Base-by-base conservation (phyloP, 169 alveolate genomes). In the Plasmodium billcollinsi region DNA sequence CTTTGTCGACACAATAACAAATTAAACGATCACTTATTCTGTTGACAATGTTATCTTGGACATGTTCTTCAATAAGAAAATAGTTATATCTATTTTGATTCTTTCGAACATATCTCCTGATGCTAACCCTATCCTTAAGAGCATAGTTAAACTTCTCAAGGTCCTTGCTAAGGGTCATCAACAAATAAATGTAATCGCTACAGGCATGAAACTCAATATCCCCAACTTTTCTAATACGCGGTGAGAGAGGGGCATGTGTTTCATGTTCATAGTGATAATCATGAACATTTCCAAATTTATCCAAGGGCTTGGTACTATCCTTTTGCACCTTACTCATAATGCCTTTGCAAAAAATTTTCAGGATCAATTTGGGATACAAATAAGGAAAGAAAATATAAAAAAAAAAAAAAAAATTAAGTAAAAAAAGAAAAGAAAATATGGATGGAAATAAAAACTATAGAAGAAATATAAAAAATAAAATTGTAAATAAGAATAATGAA, bases 191-290 rank as follows among this genome's bases (percentile, higher is more conserved):
- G 21, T 14, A 12, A 52, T 52, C 61, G 18, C 21, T 52, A 7
- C 21, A 52, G n/a, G 61, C 61, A 52, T 52, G 61, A 7, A 52
- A 52, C 61, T 52, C 61, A 14, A 52, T 15, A 52, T 52, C 61
- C 18, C n/a, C 21, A 1, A 12, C n/a, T 52, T 52, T 52, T 15
- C 18, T 52, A 52, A 52, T 52, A 14, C 18, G 21, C 1, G 4
- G 14, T 52, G 21, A 15, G 61, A 52, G 21, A 15, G 61, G 61
- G 18, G 21, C 61, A 52, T 52, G n/a, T 3, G n/a, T 52, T 14
- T 52, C n/a, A 52, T 52, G 61, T 3, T 52, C 61, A 52, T 52
- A 52, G 18, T 52, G n/a, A 15, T 52, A 52, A 14, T 52, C 61
- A 52, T 52, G 4, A 2, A 24, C 2, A 24, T 24, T 24, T 24